phyloP scores from a whole-genome alignment of 306 rosid genomes.

The Quercus ilex region DNA sequence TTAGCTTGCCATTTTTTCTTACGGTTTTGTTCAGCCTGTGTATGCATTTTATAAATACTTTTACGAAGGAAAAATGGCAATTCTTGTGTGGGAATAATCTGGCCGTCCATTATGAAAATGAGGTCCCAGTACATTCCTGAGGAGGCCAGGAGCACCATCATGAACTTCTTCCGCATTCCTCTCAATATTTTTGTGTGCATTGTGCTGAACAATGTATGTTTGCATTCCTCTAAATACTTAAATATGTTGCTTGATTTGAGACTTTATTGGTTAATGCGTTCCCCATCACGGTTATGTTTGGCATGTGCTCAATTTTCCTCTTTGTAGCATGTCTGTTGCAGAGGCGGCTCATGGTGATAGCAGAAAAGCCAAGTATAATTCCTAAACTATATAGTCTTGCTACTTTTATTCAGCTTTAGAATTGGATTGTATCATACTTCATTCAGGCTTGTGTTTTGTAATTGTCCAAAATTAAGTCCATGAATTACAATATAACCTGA shows the following conservation, averaged over 20 bases:
- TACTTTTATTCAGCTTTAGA: constrained; percentile 8
- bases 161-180: constrained; percentile 99
- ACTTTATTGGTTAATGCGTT: constrained; percentile 65
- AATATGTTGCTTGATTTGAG: constrained; percentile 12
- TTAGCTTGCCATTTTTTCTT: neutral
- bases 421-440: constrained; percentile 4
- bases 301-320: constrained; percentile 97
- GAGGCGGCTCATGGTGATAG: constrained; percentile 76
- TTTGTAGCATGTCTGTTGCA: constrained; percentile 76
- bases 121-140: constrained; percentile 98
- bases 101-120: constrained; percentile 99
- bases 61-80: too few species aligned
- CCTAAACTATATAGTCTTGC: constrained; percentile 11
- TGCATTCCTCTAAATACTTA: neutral
- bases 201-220: constrained; percentile 91
- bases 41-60: neutral
- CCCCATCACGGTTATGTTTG: constrained; percentile 93
- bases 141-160: constrained; percentile 98
- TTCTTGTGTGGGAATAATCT: constrained; percentile 93
- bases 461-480: neutral
- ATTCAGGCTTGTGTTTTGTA: neutral
- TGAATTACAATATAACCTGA: neutral
- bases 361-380: constrained; percentile 84
- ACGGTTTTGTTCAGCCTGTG: neutral
- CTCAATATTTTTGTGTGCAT: constrained; percentile 91